Evolutionary conservation across 106 monocot species (phyloP).

Genomic region (Apostasia shenzhenica): DNA sequence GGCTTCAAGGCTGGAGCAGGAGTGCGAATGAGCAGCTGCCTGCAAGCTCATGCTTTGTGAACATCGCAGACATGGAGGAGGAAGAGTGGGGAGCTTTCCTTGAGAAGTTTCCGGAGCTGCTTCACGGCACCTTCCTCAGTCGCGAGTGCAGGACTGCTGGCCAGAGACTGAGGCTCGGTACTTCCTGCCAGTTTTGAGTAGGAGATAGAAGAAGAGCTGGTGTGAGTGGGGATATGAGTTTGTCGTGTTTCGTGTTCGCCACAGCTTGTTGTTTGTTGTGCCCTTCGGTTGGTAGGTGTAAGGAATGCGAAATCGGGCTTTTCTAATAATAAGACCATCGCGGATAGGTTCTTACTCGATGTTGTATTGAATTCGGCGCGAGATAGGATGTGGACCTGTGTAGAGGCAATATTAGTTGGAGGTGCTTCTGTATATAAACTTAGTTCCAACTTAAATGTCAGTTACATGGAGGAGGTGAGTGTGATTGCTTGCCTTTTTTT

Average conservation of each 20-base stretch:
- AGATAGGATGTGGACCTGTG: not conserved
- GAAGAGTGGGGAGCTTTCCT: constrained; percentile 83
- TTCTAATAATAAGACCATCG: constrained; percentile 15
- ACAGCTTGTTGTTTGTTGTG: constrained; percentile 6
- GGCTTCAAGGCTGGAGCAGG: constrained; percentile 13
- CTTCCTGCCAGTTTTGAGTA: constrained; percentile 71
- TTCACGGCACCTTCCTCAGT: constrained; percentile 30
- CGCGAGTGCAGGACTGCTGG: constrained; percentile 20
- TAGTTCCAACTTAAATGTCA: not conserved
- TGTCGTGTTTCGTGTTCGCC: not conserved
- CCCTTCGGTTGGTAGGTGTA: constrained; percentile 19
- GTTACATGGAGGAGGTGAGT: constrained; percentile 13
- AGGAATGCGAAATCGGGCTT: not conserved
- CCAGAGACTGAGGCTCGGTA: constrained; percentile 52
- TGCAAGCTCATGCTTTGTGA: constrained; percentile 57
- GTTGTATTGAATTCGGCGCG: not conserved
- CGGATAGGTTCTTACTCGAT: not conserved
- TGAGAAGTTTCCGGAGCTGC: constrained; percentile 64
- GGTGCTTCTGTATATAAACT: constrained; percentile 14
- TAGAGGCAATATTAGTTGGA: not conserved
- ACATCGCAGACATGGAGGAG: constrained; percentile 61
- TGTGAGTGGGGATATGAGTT: not conserved
- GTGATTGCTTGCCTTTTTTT: constrained; percentile 3
- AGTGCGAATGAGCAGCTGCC: constrained; percentile 66
- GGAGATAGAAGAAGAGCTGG: constrained; percentile 8